Evolutionary conservation across 306 rosid species (phyloP), one percentile per base, ranked within the genome.

Genomic region (Cucurbita pepo): DNA sequence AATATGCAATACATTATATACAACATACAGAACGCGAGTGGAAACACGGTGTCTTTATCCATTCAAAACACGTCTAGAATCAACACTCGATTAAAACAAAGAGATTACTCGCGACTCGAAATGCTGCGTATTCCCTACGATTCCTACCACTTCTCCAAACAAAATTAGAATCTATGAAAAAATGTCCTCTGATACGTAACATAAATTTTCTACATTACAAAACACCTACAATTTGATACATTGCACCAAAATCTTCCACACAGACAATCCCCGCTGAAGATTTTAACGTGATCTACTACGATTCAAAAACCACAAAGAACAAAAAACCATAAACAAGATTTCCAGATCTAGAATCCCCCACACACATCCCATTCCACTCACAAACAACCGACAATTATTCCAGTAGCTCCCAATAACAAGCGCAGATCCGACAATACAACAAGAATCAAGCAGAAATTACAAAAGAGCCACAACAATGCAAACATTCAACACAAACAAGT

Each of bases 361-460:
- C 53, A 45, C 56, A 3, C 50, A 10, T 22, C 18, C 55, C 72
- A 65, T 43, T 65, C 15, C 41, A 67, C 56, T 21, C 56, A 67
- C 57, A 48, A 16, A 69, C 58, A 25, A 51, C 56, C n/a, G 34
- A 48, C 6, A 45, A 45, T 52, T 15, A 69, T 69, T 69, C 58
- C 74, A 34, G 14, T 21, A 69, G 59, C 58, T 10, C 47, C 57
- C 51, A 45, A 59, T n/a, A 56, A 25, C 59, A 15, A 59, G 1
- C 58, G 8, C 77, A 58, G 77, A 74, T 74, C 77, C 58, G 4
- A 50, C 47, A 51, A 61, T 43, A 77, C 56, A 52, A 21, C 55
- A 53, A 77, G 81, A 90, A 88, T 86, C 86, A 56, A 43, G 53
- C 73, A 77, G 19, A 56, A 67, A 15, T 37, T 4, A 53, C n/a